Evolutionary conservation across 2,329 filamentous ascomycete genomes (phyloP), one percentile per base, ranked within the genome.

Genomic region (Parascedosporium putredinis): DNA sequence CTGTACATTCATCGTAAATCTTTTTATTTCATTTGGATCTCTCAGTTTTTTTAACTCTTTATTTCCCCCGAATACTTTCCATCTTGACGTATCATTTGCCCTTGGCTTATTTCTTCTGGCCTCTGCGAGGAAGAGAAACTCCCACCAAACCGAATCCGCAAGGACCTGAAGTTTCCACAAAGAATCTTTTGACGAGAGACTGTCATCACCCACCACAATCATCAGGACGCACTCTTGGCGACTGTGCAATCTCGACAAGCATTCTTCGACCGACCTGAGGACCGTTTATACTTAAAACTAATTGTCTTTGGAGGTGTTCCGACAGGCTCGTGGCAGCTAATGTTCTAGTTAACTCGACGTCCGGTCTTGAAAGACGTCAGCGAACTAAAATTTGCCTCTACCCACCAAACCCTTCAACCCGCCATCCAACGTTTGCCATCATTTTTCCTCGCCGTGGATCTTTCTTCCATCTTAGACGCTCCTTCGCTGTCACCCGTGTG

Each of bases 1-100:
- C 58, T 59, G 58, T 61, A 55, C 57, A 61, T 60, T 60, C 55
- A 60, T 46, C 53, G 50, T 45, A 29, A 20, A 43, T 50, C 44
- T 24, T 44, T 47, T 47, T 46, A 22, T 45, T 23, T 22, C n/a
- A 9, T 23, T 36, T 43, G 5, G 14, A 43, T 44, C 43, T 36
- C 42, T 47, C 38, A 42, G 16, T 20, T 50, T 31, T 40, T 40
- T 12, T n/a, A n/a, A n/a, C n/a, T n/a, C n/a, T 45, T 42, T 36
- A 23, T 42, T 29, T 27, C 44, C 51, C 38, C 34, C 27, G 14
- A 6, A 36, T 46, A 22, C 20, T 33, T 20, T 23, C 45, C 45
- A 31, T 38, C 31, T 43, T 29, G n/a, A n/a, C 40, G 31, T 43
- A 50, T 47, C 31, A 31, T 34, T 52, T 31, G 25, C 34, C 27